A percentile compares a stretch with the other conserved stretches of the same genome.
These are phyloP conservation scores for Chondrostereum purpureum DNA, from an alignment of 1,284 basidiomycete genomes.

Conservation along the genomic window DNA sequence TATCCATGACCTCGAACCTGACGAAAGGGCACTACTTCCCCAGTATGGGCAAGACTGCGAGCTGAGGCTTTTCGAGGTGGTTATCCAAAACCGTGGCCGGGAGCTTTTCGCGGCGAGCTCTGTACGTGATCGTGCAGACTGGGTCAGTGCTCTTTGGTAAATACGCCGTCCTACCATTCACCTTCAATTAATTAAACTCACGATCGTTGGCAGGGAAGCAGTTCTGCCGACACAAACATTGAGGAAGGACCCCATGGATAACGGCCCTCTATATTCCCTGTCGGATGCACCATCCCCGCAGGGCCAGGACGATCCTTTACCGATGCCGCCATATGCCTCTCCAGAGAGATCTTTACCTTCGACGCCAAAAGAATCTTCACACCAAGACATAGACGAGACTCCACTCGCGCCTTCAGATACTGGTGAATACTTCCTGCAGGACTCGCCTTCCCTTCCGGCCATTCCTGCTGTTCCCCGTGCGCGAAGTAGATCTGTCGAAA, in stretches of 20 bases:
- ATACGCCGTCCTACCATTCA: conserved; percentile 13
- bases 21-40: conserved; percentile 36
- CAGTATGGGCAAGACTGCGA: conserved; percentile 28
- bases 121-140: conserved; percentile 57
- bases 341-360: conserved; percentile 16
- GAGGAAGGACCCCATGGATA: too few species aligned
- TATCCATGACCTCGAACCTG: conserved; percentile 32
- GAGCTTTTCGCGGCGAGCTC: conserved; percentile 58
- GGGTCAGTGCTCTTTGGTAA: conserved; percentile 69
- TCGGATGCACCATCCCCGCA: too few species aligned
- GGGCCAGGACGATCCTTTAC: too few species aligned
- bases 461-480: conserved; percentile 30
- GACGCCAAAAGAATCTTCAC: conserved; percentile 14
- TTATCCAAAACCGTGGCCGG: conserved; percentile 41
- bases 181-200: conserved; percentile 8
- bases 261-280: too few species aligned
- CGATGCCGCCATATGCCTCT: neutral
- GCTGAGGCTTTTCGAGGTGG: conserved; percentile 55
- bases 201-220: conserved; percentile 44
- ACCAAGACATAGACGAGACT: too few species aligned
- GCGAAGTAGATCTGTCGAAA: conserved; percentile 38
- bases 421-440: too few species aligned
- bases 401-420: too few species aligned
- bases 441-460: conserved; percentile 10
- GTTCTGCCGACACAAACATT: conserved; percentile 41